Evolutionary conservation across 495 filamentous ascomycete species (phyloP), one percentile per base, ranked within the genome.

Genomic region (Xylaria cubensis): DNA sequence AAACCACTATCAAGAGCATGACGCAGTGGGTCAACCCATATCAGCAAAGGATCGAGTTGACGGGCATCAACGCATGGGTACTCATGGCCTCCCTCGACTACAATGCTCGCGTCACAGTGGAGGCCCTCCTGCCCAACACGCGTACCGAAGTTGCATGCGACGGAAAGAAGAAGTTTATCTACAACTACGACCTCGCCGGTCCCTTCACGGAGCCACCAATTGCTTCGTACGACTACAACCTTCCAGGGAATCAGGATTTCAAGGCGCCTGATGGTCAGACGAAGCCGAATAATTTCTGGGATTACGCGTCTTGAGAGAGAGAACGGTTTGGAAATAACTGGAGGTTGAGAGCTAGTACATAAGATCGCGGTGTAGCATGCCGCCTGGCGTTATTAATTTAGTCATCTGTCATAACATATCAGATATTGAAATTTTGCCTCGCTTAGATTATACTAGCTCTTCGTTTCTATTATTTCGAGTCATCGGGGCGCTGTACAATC

Each of bases 21-120:
- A 24, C 59, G 19, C 70, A 66, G 26, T 78, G 77, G 76, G 71
- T 75, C n/a, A 64, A 74, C 17, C 76, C 77, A 7, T 79, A 67
- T 44, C 67, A 73, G 64, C 15, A 48, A 12, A 74, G 77, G 24
- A 36, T 79, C 17, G 77, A 79, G 55, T 74, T 79, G 76, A 41
- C 76, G 2, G 77, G 77, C 4, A 79, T 79, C 71, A 73, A 70
- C 39, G 76, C 77, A 29, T 79, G 77, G 77, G n/a, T 58, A 7
- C 29, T 79, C 7, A 79, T 79, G 77, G 69, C 73, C 1, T 44
- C 74, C 17, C 68, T 75, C 17, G 69, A 73, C 64, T 79, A 59
- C 41, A 69, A 79, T 36, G 77, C 76, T 17, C 77, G 77, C 41
- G 76, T 79, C 44, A 34, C 64, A 5, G 73, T 79, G 0, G 77